phyloP scores from a whole-genome alignment of 257 asterid species.

The Gentiana macrophylla region DNA sequence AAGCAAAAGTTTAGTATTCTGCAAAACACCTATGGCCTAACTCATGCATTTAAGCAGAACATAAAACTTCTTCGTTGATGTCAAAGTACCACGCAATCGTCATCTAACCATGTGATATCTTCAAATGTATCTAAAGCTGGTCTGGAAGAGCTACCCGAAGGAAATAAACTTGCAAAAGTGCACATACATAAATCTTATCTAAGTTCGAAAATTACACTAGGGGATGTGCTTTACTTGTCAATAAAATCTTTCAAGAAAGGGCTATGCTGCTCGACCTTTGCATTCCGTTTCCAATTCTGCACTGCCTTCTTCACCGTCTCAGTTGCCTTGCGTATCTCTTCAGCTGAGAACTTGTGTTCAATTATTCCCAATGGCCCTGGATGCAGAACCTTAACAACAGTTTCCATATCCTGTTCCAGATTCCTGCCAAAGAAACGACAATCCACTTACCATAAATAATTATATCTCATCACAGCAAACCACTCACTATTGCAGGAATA shows the following conservation, averaged over 20 bases:
- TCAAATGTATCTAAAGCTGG: no score
- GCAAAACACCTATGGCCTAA: no score
- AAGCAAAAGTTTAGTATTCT: no score
- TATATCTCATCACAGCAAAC: neutral
- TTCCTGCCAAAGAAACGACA: conserved; percentile 33
- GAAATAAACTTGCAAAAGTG: no score
- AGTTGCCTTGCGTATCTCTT: conserved; percentile 58
- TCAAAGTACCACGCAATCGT: no score
- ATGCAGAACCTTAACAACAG: conserved; percentile 70
- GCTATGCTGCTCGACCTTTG: conserved; percentile 41
- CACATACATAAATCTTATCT: neutral
- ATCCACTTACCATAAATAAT: neutral
- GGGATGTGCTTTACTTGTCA: conserved; percentile 10
- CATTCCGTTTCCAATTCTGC: conserved; percentile 61
- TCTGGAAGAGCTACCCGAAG: no score
- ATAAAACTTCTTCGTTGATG: no score
- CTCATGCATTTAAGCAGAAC: no score
- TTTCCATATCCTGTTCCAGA: conserved; percentile 85
- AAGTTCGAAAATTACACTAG: neutral
- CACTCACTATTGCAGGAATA: neutral
- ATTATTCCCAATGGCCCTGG: conserved; percentile 92
- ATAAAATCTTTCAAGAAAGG: conserved; percentile 72
- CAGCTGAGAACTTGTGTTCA: conserved; percentile 76
- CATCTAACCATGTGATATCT: no score
- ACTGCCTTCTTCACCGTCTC: conserved; percentile 58